These are phyloP conservation scores for Boletellus sp. DNA, from an alignment of 768 basidiomycete species.

Conservation along the genomic window DNA sequence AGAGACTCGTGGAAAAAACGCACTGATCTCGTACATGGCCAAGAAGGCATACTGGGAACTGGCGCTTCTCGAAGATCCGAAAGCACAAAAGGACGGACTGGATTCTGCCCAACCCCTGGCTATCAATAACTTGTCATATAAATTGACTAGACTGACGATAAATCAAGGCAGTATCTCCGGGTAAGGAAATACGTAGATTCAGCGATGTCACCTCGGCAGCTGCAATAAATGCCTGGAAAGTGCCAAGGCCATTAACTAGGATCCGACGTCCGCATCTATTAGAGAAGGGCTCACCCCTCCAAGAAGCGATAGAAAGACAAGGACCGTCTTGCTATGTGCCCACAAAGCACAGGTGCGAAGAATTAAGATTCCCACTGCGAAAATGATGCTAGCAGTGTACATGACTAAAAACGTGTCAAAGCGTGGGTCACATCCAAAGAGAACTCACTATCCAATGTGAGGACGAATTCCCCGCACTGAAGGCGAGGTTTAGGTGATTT, in stretches of 20 bases:
- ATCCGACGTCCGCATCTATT: neutral
- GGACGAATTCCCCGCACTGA: slow-evolving; percentile 19
- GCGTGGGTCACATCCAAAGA: neutral
- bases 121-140: neutral
- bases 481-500: neutral
- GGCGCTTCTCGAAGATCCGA: slow-evolving; percentile 12
- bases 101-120: slow-evolving; percentile 9
- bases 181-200: slow-evolving; percentile 8
- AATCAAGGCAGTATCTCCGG: slow-evolving; percentile 10
- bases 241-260: neutral
- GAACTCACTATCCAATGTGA: slow-evolving; percentile 17
- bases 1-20: neutral
- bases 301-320: slow-evolving; percentile 16
- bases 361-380: slow-evolving; percentile 20
- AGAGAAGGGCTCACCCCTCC: slow-evolving; percentile 12
- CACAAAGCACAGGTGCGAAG: slow-evolving; percentile 27
- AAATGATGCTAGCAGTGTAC: slow-evolving; percentile 14
- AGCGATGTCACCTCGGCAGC: slow-evolving; percentile 9
- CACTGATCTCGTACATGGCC: slow-evolving; percentile 21
- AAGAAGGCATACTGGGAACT: slow-evolving; percentile 14
- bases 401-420: slow-evolving; percentile 9
- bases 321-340: slow-evolving; percentile 15
- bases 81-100: slow-evolving; percentile 17
- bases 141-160: slow-evolving; percentile 17
- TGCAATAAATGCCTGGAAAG: slow-evolving; percentile 14